A percentile compares a stretch with the other conserved stretches of the same genome.
Conservation (phyloP, 257 asterid genomes). For the Jasminum sambac region DNA sequence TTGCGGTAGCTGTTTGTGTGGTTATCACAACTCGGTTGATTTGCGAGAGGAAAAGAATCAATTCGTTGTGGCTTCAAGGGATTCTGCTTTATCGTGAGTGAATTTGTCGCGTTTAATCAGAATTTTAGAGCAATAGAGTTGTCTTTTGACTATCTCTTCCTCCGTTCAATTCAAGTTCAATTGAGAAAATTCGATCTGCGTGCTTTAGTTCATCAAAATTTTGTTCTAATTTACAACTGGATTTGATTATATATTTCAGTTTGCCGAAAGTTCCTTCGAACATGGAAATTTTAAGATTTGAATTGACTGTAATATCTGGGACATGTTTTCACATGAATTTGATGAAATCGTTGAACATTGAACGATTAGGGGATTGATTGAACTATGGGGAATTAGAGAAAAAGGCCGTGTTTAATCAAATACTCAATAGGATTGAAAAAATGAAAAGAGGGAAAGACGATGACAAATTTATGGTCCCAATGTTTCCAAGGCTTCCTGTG, state of each 20-base stretch:
- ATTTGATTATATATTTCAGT: too few species aligned
- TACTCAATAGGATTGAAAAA: slow-evolving; percentile 26
- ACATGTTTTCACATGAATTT: slow-evolving; percentile 21
- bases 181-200: background rate
- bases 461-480: slow-evolving; percentile 69
- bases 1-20: background rate
- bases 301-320: slow-evolving; percentile 8
- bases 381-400: background rate
- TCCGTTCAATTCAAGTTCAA: background rate
- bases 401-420: background rate
- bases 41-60: background rate
- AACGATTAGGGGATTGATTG: background rate
- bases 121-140: background rate
- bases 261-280: too few species aligned
- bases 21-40: background rate
- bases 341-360: slow-evolving; percentile 12
- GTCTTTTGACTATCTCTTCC: background rate
- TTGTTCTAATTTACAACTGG: too few species aligned
- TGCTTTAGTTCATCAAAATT: background rate
- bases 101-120: background rate
- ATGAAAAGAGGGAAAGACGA: slow-evolving; percentile 81
- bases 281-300: slow-evolving; percentile 15
- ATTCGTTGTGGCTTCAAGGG: background rate
- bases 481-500: slow-evolving; percentile 96
- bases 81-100: background rate